Evolutionary conservation across 1,284 basidiomycete genomes (phyloP).

Genomic region (Caloboletus firmus): DNA sequence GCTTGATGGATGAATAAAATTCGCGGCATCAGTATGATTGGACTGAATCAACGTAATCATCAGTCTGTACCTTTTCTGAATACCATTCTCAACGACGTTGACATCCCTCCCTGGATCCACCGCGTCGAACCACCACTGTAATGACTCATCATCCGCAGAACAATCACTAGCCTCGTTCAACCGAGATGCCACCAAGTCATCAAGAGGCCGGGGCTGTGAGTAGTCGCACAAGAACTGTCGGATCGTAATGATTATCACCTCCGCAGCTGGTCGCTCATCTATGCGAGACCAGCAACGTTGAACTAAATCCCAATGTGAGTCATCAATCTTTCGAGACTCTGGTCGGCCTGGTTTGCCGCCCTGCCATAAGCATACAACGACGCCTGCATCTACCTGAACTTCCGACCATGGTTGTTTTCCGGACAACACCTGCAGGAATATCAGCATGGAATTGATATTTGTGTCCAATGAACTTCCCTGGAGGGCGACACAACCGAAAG

Average conservation of each 20-base stretch:
- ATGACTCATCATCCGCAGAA: too few species aligned
- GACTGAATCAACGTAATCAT: too few species aligned
- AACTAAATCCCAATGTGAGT: background rate
- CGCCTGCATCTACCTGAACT: background rate
- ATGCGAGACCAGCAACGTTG: conserved; percentile 6
- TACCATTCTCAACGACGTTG: too few species aligned
- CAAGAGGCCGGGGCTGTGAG: background rate
- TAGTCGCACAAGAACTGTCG: background rate
- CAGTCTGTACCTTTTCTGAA: too few species aligned
- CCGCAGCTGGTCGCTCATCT: background rate
- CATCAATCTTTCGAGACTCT: background rate
- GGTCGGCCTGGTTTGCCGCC: background rate
- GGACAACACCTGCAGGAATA: background rate
- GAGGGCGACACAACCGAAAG: conserved; percentile 13
- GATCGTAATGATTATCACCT: background rate
- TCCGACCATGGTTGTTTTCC: too few species aligned
- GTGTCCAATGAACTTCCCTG: background rate
- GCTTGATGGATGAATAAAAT: too few species aligned
- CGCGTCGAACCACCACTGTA: too few species aligned
- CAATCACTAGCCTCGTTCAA: too few species aligned
- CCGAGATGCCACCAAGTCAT: too few species aligned
- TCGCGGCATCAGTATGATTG: too few species aligned
- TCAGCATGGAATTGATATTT: background rate
- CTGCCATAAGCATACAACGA: background rate
- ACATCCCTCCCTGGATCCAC: too few species aligned